Evolutionary conservation across 495 filamentous ascomycete genomes (phyloP), one percentile per base, ranked within the genome.

Genomic region (Daldinia vernicosa): DNA sequence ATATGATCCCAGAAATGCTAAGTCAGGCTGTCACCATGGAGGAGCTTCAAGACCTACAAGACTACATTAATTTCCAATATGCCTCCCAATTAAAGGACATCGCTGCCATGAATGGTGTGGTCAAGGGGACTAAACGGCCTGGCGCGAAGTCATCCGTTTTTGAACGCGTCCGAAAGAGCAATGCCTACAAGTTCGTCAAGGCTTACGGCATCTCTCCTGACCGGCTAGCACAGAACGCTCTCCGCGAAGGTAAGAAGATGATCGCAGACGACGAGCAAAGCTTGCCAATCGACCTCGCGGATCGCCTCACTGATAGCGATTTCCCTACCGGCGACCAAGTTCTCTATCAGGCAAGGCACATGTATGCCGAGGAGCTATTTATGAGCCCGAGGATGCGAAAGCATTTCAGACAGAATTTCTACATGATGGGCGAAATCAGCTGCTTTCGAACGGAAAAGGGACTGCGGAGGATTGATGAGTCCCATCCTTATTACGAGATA

Each of bases 41-140:
- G 70, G 95, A 98, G 75, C 83, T 99, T 14, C 96, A 99, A 76
- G 95, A 99, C 79, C 79, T 99, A 15, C 94, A 98, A 74, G 95
- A 99, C 69, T 98, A 98, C 74, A 83, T 99, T 60, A 92, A 98
- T 79, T 99, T 98, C 81, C 93, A 94, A 70, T 97, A 98, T 73
- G 88, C 92, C 19, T 82, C 90, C 5, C 86, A 94, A 72, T 81
- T 98, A 37, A 93, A 92, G 72, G 94, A 98, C 69, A 72, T 92
- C 51, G 82, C 88, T 7, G 81, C 85, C 14, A 80, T 86, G 55
- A 91, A 91, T 63, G 89, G 89, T 47, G 81, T 80, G 32, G 74
- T 72, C 65, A 81, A 80, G 55, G 81, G 84, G 54, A 75, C 75
- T 43, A 93, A 93, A 67, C 91, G 94, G 28, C 93, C 96, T 7